These are phyloP conservation scores for Fusarium succisae DNA, from an alignment of 2,329 filamentous ascomycete species.

Conservation along the genomic window DNA sequence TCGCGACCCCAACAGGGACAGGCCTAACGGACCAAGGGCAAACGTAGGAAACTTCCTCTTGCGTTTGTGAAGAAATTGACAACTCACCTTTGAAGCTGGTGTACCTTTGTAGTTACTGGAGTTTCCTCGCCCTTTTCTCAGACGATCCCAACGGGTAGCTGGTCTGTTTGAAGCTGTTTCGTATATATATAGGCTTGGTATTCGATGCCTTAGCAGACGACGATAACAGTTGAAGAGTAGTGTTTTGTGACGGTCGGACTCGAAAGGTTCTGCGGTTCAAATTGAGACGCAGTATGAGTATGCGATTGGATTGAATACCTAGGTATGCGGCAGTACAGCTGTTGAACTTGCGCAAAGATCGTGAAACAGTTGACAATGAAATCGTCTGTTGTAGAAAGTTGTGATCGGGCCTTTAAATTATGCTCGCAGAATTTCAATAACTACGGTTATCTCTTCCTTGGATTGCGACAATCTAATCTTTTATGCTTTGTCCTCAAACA, in stretches of 20 bases:
- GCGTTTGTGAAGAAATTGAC: conserved; percentile 12
- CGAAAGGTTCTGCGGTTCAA: not conserved
- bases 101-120: conserved; percentile 13
- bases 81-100: conserved; percentile 15
- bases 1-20: conserved; percentile 28
- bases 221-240: not conserved
- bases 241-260: not conserved
- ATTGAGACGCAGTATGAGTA: not conserved
- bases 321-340: not conserved
- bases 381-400: conserved; percentile 5
- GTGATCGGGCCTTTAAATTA: conserved; percentile 9
- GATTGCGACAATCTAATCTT: conserved; percentile 20
- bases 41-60: conserved; percentile 13
- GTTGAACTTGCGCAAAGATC: not conserved
- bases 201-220: not conserved
- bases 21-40: conserved; percentile 42
- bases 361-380: conserved; percentile 5
- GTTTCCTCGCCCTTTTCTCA: conserved; percentile 9
- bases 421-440: conserved; percentile 9
- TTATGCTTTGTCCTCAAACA: conserved; percentile 25
- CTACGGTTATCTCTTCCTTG: not conserved
- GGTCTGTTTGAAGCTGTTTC: not conserved
- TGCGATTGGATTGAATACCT: not conserved
- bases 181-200: not conserved
- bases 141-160: conserved; percentile 3